Evolutionary conservation across 441 rosid genomes (phyloP), one percentile per base, ranked within the genome.

Genomic region (Euphorbia celastroides): DNA sequence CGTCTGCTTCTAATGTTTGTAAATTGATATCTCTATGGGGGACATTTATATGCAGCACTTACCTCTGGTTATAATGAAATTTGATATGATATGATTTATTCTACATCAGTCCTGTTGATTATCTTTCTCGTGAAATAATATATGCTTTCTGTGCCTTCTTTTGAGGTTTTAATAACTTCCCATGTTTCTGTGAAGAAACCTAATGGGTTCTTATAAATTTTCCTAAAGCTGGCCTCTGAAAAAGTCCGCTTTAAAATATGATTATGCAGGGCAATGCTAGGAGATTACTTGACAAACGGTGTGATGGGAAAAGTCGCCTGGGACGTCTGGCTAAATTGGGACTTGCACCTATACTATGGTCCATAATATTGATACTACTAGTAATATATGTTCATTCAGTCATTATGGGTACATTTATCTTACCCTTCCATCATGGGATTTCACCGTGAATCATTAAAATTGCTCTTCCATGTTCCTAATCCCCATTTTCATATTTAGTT

Each of bases 291-390:
- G 96, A 89, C 46, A 89, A 86, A 75, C 84, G 85, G 22, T 88
- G 88, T 59, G 83, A 88, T 61, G 88, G 90, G 66, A 86, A 81
- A 70, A 86, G 73, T 62, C 80, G 80, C 68, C 70, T 92, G 68
- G 96, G 95, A 75, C 83, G 73, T 50, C 80, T 89, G 74, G 82
- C 95, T 68, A 93, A 89, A 75, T 74, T 91, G 22, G 96, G 97
- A 62, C 96, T 91, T 73, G 96, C 95, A 57, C 97, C 96, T 30
- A 26, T 81, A 44, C 92, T 91, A 72, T 91, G 97, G 96, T 75
- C 65, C 72, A 34, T 84, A 69, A 88, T 89, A 69, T 67, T 89
- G 48, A 66, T 87, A 77, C 76, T 93, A 30, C 75, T 93, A 69
- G 74, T 72, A 75, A 77, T 81, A 41, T 91, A 91, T 80, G 76